A percentile compares a stretch with the other conserved stretches of the same genome.
These are phyloP conservation scores for Magnolia changhungtana DNA, from an alignment of 164 flowering plant genomes.

Conservation along the genomic window DNA sequence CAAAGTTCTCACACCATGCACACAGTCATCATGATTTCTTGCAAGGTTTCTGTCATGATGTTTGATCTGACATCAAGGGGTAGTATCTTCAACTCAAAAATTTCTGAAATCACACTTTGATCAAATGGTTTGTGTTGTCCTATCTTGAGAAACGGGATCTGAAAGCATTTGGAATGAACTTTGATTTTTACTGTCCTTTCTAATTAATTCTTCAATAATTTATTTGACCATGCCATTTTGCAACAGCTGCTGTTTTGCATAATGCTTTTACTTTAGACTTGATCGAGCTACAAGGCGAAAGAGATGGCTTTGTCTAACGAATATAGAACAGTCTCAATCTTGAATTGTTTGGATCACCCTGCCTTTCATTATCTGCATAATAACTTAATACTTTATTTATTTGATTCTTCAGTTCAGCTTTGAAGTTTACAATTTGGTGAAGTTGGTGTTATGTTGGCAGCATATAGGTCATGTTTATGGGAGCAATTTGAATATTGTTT, in stretches of 20 bases:
- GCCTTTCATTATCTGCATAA: not conserved
- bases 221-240: too few species aligned
- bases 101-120: not conserved
- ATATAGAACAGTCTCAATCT: not conserved
- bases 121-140: too few species aligned
- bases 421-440: not conserved
- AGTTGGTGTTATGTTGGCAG: not conserved
- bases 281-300: too few species aligned
- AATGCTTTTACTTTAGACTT: too few species aligned
- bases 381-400: not conserved
- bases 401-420: not conserved
- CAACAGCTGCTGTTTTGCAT: not conserved
- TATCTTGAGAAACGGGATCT: not conserved
- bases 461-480: not conserved
- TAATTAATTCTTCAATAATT: too few species aligned
- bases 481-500: constrained; percentile 1
- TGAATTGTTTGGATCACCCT: not conserved
- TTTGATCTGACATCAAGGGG: not conserved
- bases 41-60: not conserved
- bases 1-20: not conserved
- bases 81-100: not conserved
- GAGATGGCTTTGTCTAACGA: too few species aligned
- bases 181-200: not conserved
- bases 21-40: too few species aligned
- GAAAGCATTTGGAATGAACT: not conserved